Conservation (phyloP, 306 rosid species). For the Cucurbita argyrosperma region DNA sequence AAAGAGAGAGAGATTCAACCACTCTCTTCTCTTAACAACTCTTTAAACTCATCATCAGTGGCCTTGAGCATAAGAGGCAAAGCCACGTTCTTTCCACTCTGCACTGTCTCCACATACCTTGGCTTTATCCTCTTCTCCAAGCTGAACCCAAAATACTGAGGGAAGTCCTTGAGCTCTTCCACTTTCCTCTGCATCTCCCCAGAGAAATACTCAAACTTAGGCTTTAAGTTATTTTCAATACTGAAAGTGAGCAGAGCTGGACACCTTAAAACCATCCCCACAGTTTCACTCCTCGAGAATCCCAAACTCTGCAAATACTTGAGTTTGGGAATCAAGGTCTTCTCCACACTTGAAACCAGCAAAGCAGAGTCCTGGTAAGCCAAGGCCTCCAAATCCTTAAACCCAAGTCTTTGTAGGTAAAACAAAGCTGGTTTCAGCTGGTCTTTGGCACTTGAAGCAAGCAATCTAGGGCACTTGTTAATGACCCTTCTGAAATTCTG, state of each 20-base stretch:
- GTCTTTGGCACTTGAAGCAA: conserved; percentile 51
- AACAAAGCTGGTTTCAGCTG: conserved; percentile 69
- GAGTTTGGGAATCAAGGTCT: conserved; percentile 58
- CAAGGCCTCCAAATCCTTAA: conserved; percentile 42
- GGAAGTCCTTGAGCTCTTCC: conserved; percentile 61
- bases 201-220: conserved; percentile 51
- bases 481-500: conserved; percentile 41
- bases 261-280: conserved; percentile 54
- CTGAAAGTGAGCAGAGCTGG: conserved; percentile 79
- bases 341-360: conserved; percentile 69
- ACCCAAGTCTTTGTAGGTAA: conserved; percentile 65
- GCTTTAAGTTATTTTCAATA: conserved; percentile 64
- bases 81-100: conserved; percentile 34
- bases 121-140: conserved; percentile 86
- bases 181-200: conserved; percentile 43
- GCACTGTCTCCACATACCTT: conserved; percentile 44
- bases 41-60: conserved; percentile 62
- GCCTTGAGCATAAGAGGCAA: conserved; percentile 66
- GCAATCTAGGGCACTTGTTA: conserved; percentile 74
- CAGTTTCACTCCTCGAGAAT: conserved; percentile 31
- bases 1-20: not conserved
- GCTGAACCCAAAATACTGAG: conserved; percentile 82
- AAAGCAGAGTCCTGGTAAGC: conserved; percentile 56
- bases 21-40: conserved; percentile 19
- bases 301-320: conserved; percentile 47